Percentiles rank a stretch among this genome's conserved stretches.
Conservation (phyloP, 768 basidiomycete species). For the Russula sp. region DNA sequence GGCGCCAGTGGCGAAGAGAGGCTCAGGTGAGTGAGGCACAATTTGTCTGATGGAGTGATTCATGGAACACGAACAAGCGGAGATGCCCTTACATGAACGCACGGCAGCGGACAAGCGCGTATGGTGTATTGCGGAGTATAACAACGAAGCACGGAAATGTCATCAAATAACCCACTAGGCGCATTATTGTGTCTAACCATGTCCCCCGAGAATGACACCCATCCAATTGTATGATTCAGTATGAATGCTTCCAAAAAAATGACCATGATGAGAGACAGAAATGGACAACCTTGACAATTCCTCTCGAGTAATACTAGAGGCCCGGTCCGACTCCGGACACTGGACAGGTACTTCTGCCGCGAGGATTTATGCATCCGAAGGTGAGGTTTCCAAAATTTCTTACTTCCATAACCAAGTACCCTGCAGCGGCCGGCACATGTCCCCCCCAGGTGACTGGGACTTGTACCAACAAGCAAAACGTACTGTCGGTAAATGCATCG, state of each 20-base stretch:
- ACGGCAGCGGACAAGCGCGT: no score
- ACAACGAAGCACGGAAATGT: background rate
- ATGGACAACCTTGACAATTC: background rate
- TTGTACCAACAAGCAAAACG: no score
- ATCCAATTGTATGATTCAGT: no score
- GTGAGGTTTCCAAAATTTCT: background rate
- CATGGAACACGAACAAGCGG: background rate
- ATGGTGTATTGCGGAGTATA: background rate
- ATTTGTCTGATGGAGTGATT: slow-evolving; percentile 5
- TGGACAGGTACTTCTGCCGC: background rate
- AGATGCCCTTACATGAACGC: background rate
- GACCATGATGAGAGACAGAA: background rate
- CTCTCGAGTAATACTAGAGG: no score
- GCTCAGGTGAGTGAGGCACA: background rate
- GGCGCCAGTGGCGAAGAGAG: background rate
- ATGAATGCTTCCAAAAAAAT: no score
- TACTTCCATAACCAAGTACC: background rate
- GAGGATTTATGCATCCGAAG: background rate
- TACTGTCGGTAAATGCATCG: background rate
- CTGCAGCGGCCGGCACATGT: background rate
- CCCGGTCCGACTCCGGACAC: no score
- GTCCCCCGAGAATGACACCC: no score
- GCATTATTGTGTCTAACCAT: background rate
- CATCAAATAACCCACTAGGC: background rate
- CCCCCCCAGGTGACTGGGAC: no score